Evolutionary conservation across 2,329 filamentous ascomycete species (phyloP), one percentile per base, ranked within the genome.

Genomic region (Talaromyces sp.): DNA sequence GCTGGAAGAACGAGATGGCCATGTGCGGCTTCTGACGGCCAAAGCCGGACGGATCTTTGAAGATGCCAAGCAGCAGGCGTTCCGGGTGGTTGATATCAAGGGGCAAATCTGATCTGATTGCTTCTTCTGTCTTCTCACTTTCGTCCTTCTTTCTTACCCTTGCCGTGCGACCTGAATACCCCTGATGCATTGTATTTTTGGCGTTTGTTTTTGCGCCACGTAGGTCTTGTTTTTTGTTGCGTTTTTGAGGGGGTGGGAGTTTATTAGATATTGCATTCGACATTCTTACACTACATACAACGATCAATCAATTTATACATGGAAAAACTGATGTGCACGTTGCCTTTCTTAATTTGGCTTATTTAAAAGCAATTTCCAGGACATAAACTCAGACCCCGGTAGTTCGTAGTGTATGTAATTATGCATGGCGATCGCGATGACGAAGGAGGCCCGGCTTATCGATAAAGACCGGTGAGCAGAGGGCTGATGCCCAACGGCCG

Each of bases 51-150:
- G 75, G 48, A 77, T 88, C 21, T 96, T 97, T 75, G 91, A 97
- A 72, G 74, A 78, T 57, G 85, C 90, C 61, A 89, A 88, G 73
- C 76, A 81, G 43, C 81, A 83, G 64, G 93, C 93, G 54, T 95
- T 96, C 77, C 84, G 86, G 71, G 88, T 87, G 72, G 89, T 97
- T 81, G 92, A 97, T 79, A 95, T 97, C 81, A 97, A 97, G 80
- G 92, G 93, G 71, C 93, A 97, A 79, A 96, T 97, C 59, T 80
- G 68, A 74, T n/a, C n/a, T n/a, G n/a, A n/a, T n/a, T 58, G 61
- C 35, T 54, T 59, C 46, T 48, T 26, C 11, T 12, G 26, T 43
- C 14, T n/a, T 7, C 29, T 54, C 26, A 12, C 8, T 8, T 29
- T 17, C 10, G 38, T 26, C 26, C 26, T 19, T 21, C 17, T 35